Conservation (phyloP, 164 flowering plant species). For the Stephania yunnanensis region DNA sequence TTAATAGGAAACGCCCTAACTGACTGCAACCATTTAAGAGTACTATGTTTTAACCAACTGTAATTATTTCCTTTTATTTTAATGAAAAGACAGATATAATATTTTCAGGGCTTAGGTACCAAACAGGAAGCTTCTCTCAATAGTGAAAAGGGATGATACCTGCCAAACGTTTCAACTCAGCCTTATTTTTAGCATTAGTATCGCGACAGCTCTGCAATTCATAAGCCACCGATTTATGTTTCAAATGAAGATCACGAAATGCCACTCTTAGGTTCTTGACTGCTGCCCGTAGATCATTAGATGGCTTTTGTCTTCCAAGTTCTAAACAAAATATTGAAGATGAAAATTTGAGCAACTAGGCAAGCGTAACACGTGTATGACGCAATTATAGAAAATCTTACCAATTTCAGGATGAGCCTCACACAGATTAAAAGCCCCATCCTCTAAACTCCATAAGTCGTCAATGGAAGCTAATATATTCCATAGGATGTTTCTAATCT, state of each 20-base stretch:
- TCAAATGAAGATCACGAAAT: conserved; percentile 60
- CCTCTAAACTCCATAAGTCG: conserved; percentile 44
- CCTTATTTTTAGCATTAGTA: conserved; percentile 60
- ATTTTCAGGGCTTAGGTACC: background rate
- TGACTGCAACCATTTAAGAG: background rate
- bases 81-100: background rate
- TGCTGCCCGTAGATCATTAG: conserved; percentile 38
- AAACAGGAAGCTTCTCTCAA: background rate
- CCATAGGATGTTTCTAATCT: conserved; percentile 29
- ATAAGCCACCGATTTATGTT: conserved; percentile 44
- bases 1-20: background rate
- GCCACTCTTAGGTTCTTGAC: conserved; percentile 48
- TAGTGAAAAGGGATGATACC: conserved; percentile 37
- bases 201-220: conserved; percentile 51
- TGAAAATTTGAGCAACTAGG: conserved; percentile 3
- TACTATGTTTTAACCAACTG: background rate
- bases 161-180: conserved; percentile 48
- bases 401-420: conserved; percentile 49
- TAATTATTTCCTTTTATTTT: background rate
- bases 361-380: background rate
- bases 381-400: conserved; percentile 20
- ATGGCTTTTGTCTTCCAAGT: conserved; percentile 30
- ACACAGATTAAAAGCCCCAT: conserved; percentile 30
- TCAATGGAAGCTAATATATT: conserved; percentile 50
- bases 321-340: conserved; percentile 33